These are phyloP conservation scores for Phytophthora rubi DNA, from an alignment of 352 stramenopile species.

Conservation along the genomic window DNA sequence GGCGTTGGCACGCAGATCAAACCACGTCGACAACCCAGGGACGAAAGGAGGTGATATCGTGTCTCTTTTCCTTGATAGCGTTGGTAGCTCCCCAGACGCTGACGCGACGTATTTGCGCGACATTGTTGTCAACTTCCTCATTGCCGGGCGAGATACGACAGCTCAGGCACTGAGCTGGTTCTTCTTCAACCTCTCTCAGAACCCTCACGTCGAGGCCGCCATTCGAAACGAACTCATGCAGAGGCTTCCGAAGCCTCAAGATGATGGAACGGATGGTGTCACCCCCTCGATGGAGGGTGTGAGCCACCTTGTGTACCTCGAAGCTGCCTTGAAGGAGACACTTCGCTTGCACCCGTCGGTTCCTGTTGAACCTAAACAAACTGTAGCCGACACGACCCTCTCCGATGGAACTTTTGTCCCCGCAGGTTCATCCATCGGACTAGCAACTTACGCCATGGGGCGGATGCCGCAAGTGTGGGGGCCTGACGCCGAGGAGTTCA, in stretches of 20 bases:
- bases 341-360: constrained; percentile 64
- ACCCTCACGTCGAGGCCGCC: constrained; percentile 52
- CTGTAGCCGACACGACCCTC: constrained; percentile 48
- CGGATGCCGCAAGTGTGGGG: constrained; percentile 58
- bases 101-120: constrained; percentile 44
- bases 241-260: background rate
- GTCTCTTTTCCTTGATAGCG: constrained; percentile 31
- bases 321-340: constrained; percentile 61
- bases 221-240: constrained; percentile 45
- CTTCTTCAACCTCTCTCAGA: constrained; percentile 54
- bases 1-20: constrained; percentile 25
- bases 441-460: constrained; percentile 53
- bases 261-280: constrained; percentile 22
- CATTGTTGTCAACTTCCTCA: constrained; percentile 78
- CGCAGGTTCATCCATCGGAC: constrained; percentile 26
- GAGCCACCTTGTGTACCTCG: constrained; percentile 51
- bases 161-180: constrained; percentile 75
- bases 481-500: constrained; percentile 49
- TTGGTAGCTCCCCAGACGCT: background rate
- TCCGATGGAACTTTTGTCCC: constrained; percentile 61
- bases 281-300: constrained; percentile 47
- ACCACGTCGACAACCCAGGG: background rate
- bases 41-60: constrained; percentile 17
- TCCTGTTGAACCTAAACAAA: constrained; percentile 43
- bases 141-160: constrained; percentile 78